Evolutionary conservation across 2,329 filamentous ascomycete species (phyloP).

Genomic region (Ascosphaera apis): DNA sequence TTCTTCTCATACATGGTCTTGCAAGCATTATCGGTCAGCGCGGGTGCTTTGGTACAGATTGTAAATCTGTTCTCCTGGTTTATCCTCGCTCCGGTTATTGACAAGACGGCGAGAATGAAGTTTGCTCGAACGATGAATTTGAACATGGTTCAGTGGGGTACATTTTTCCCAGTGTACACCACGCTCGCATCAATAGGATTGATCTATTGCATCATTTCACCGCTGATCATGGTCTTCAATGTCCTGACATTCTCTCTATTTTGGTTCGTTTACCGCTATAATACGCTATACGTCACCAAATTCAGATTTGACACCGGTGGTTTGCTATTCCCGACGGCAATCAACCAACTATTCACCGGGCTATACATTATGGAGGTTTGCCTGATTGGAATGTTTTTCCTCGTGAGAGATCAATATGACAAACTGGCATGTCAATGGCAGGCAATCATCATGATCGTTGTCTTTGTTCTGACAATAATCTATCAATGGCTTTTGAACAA

Average conservation of each 20-base stretch:
- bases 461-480: conserved; percentile 42
- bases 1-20: conserved; percentile 98
- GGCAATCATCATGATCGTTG: conserved; percentile 63
- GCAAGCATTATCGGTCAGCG: conserved; percentile 75
- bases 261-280: conserved; percentile 92
- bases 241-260: conserved; percentile 77
- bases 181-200: conserved; percentile 80
- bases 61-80: conserved; percentile 63
- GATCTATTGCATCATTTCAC: conserved; percentile 73
- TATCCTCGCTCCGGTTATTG: conserved; percentile 53
- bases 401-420: conserved; percentile 36
- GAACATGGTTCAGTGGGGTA: conserved; percentile 64
- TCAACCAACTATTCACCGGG: conserved; percentile 89
- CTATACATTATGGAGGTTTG: conserved; percentile 88
- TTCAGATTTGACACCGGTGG: conserved; percentile 83
- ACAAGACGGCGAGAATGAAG: conserved; percentile 62
- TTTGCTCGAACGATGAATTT: conserved; percentile 66
- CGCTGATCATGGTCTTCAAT: conserved; percentile 79
- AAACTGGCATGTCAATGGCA: conserved; percentile 45
- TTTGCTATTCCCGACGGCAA: conserved; percentile 69
- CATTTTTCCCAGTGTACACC: conserved; percentile 88
- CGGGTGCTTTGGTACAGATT: conserved; percentile 67
- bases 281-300: conserved; percentile 81
- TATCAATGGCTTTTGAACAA: conserved; percentile 65
- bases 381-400: conserved; percentile 72